Conservation (phyloP, 805 yeast genomes). For the Candida railenensis region DNA sequence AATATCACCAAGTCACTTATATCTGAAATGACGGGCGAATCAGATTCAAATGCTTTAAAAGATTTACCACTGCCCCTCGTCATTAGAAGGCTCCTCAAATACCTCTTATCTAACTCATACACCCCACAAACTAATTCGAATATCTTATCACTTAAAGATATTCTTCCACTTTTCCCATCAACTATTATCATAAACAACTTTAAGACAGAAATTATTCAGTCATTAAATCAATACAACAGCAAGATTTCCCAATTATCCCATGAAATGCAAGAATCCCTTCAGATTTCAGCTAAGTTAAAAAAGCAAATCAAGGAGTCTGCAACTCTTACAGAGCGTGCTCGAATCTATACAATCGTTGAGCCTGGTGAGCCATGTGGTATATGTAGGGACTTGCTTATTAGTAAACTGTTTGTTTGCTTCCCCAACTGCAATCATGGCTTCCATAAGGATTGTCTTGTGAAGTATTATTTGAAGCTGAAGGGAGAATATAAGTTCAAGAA, state of each 20-base stretch:
- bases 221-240: constrained; percentile 71
- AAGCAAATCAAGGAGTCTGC: constrained; percentile 52
- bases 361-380: constrained; percentile 81
- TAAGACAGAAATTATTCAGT: constrained; percentile 76
- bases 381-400: constrained; percentile 68
- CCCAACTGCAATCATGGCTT: constrained; percentile 86
- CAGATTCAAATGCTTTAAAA: not conserved
- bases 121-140: constrained; percentile 19
- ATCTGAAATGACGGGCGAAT: not conserved
- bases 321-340: constrained; percentile 23
- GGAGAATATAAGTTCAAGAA: constrained; percentile 65
- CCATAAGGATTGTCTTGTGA: constrained; percentile 85
- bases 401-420: constrained; percentile 72
- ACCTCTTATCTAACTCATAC: constrained; percentile 31
- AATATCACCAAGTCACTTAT: not conserved
- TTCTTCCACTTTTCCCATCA: constrained; percentile 83
- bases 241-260: constrained; percentile 62
- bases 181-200: constrained; percentile 77
- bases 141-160: constrained; percentile 68
- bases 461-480: constrained; percentile 55
- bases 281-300: constrained; percentile 57
- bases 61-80: constrained; percentile 1
- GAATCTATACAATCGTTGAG: constrained; percentile 64
- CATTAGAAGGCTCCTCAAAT: constrained; percentile 26
- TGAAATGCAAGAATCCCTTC: constrained; percentile 75